phyloP scores from a whole-genome alignment of 2,329 filamentous ascomycete species.

The Talaromyces verruculosus region DNA sequence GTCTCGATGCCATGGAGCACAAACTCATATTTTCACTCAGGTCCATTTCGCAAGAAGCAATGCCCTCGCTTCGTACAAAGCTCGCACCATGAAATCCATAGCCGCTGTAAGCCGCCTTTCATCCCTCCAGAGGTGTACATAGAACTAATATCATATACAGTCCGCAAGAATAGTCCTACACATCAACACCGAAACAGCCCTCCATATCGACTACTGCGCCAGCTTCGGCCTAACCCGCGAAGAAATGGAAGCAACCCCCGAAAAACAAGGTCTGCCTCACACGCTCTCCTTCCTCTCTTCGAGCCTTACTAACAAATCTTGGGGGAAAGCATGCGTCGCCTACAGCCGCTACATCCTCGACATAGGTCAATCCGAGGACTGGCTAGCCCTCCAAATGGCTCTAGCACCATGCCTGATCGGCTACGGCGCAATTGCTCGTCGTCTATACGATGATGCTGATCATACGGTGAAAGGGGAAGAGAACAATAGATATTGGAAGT shows the following conservation, averaged over 20 bases:
- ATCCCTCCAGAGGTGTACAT: not conserved
- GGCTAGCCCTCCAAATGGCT: conserved; percentile 80
- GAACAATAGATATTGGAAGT: conserved; percentile 78
- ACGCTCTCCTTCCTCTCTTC: not conserved
- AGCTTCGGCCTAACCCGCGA: conserved; percentile 73
- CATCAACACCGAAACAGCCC: conserved; percentile 73
- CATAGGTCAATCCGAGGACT: conserved; percentile 82
- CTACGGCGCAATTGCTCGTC: conserved; percentile 74
- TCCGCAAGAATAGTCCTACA: conserved; percentile 71
- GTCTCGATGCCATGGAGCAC: not conserved
- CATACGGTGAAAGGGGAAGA: conserved; percentile 56
- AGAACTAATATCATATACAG: conserved; percentile 35
- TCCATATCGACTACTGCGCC: conserved; percentile 81
- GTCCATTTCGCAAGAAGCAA: conserved; percentile 86
- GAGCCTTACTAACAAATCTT: not conserved
- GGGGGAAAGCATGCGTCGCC: conserved; percentile 65
- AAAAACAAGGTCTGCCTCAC: conserved; percentile 63
- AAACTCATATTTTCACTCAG: conserved; percentile 42
- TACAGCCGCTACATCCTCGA: conserved; percentile 88
- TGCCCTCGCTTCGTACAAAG: conserved; percentile 82
- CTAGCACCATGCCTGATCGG: conserved; percentile 87
- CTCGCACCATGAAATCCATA: conserved; percentile 71
- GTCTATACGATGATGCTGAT: conserved; percentile 60
- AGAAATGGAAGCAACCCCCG: conserved; percentile 71
- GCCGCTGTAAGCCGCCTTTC: conserved; percentile 53